A percentile compares a stretch with the other conserved stretches of the same genome.
Evolutionary conservation across 192 early-diverging fungal species (phyloP).

Genomic region (Coemansia javaensis): DNA sequence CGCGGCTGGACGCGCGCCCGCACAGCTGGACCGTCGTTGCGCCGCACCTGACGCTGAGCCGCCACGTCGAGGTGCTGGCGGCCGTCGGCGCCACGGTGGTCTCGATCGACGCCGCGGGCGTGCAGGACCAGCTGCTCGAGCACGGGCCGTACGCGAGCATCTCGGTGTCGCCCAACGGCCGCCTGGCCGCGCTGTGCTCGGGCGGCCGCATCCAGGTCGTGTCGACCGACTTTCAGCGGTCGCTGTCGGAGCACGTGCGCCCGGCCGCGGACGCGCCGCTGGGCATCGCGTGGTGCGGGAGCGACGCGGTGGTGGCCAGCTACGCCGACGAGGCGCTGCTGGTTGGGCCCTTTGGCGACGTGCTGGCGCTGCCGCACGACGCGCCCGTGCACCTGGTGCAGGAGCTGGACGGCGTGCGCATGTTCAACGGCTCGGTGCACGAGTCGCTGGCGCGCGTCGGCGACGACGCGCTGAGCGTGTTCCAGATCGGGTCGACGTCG

Average conservation of each 20-base stretch:
- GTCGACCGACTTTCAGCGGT: conserved; percentile 92
- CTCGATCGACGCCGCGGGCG: conserved; percentile 72
- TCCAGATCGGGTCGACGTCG: conserved; percentile 91
- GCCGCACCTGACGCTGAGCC: conserved; percentile 78
- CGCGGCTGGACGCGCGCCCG: conserved; percentile 62
- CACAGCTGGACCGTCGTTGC: conserved; percentile 86
- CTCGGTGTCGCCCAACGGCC: conserved; percentile 91
- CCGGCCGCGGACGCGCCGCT: not conserved
- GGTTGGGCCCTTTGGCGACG: conserved; percentile 89
- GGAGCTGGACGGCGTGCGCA: conserved; percentile 88
- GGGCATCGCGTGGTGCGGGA: conserved; percentile 76
- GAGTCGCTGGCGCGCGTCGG: conserved; percentile 82
- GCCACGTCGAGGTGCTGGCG: conserved; percentile 86
- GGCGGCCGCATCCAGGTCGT: conserved; percentile 83
- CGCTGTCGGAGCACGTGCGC: conserved; percentile 78
- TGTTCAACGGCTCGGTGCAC: conserved; percentile 78
- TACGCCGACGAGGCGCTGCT: conserved; percentile 80
- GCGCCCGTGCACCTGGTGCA: conserved; percentile 76
- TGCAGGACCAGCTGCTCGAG: conserved; percentile 76
- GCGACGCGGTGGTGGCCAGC: conserved; percentile 83
- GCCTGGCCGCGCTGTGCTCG: conserved; percentile 84
- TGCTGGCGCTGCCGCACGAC: conserved; percentile 58
- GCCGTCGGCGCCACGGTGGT: conserved; percentile 72
- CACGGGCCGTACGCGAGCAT: conserved; percentile 88
- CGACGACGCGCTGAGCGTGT: conserved; percentile 55